Percentiles rank a stretch among this genome's conserved stretches.
Evolutionary conservation across 2,329 filamentous ascomycete species (phyloP).

Genomic region (Arthrobotrys megalospora): DNA sequence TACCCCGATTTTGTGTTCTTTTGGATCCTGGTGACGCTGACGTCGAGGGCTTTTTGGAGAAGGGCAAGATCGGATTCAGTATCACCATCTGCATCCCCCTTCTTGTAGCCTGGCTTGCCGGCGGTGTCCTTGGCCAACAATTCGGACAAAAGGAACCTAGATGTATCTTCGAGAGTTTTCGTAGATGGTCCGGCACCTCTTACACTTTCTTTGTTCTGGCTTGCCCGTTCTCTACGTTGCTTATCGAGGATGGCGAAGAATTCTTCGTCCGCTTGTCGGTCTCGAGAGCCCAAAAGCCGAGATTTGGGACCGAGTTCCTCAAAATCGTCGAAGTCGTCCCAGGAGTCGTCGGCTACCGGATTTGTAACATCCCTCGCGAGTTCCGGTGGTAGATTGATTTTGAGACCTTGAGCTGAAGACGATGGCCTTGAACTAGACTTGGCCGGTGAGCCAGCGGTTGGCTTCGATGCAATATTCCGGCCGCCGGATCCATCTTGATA

Average conservation of each 20-base stretch:
- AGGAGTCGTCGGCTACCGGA: conserved; percentile 16
- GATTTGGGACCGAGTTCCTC: conserved; percentile 17
- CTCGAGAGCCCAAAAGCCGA: conserved; percentile 14
- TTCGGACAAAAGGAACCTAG: conserved; percentile 44
- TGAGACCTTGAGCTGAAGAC: neutral
- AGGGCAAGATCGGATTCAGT: conserved; percentile 38
- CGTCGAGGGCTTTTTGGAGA: conserved; percentile 37
- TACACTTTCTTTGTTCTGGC: conserved; percentile 8
- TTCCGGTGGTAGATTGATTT: conserved; percentile 32
- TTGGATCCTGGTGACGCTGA: conserved; percentile 38
- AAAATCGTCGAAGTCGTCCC: conserved; percentile 27
- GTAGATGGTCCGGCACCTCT: conserved; percentile 29
- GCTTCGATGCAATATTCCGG: neutral
- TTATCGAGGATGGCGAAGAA: conserved; percentile 51
- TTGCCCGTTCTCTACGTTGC: conserved; percentile 44
- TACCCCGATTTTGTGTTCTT: conserved; percentile 39
- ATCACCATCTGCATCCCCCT: neutral
- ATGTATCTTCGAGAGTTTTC: conserved; percentile 45
- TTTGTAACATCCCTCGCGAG: conserved; percentile 29
- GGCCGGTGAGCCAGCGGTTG: neutral
- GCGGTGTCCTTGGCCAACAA: conserved; percentile 22
- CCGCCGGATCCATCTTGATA: conserved; percentile 13
- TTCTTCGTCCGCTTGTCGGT: conserved; percentile 49
- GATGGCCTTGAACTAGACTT: neutral
- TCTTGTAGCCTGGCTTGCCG: conserved; percentile 39